Percentiles rank a stretch among this genome's conserved stretches.
Evolutionary conservation across 129 eudicot genomes (phyloP).

Genomic region (Artemisia argyi): DNA sequence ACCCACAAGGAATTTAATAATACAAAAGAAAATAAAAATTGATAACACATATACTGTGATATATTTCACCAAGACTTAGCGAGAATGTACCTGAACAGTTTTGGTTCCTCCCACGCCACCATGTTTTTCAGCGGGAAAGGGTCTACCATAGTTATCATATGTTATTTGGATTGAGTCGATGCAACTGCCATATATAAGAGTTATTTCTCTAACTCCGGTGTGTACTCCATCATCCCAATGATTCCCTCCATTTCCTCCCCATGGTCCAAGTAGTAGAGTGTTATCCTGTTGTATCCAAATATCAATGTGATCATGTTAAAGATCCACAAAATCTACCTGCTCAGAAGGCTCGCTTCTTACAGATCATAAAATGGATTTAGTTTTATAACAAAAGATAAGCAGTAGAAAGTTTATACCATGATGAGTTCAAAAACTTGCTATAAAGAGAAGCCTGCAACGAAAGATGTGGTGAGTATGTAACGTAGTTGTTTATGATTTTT

Average conservation of each 20-base stretch:
- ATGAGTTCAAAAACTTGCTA: neutral
- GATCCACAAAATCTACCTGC: neutral
- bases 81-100: slow-evolving; percentile 41
- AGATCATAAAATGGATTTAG: neutral
- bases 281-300: slow-evolving; percentile 20
- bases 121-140: slow-evolving; percentile 47
- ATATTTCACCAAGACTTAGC: neutral
- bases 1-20: neutral
- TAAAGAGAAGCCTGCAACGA: neutral
- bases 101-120: slow-evolving; percentile 59
- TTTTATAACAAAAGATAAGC: neutral
- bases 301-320: neutral
- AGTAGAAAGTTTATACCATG: neutral
- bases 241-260: slow-evolving; percentile 76
- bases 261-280: slow-evolving; percentile 47
- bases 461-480: neutral
- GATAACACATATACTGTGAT: neutral
- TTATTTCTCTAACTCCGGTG: slow-evolving; percentile 61
- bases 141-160: slow-evolving; percentile 59
- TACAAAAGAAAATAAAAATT: neutral
- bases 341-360: neutral
- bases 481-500: neutral
- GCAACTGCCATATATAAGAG: slow-evolving; percentile 43
- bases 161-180: slow-evolving; percentile 58
- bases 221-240: slow-evolving; percentile 60